These are phyloP conservation scores for Blastocystis sp. DNA, from an alignment of 352 stramenopile genomes.

Conservation along the genomic window DNA sequence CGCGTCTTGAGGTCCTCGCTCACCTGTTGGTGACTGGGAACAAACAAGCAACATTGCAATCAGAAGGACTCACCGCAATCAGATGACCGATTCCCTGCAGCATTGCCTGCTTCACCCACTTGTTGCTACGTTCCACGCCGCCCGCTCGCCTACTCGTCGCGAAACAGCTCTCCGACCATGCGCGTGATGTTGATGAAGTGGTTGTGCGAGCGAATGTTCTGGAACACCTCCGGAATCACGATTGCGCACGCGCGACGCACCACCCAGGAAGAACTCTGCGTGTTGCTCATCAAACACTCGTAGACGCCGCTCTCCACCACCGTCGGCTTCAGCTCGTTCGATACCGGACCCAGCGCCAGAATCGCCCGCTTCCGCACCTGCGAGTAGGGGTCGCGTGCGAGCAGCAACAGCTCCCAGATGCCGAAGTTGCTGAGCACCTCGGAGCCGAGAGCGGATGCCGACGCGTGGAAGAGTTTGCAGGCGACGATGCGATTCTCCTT, in stretches of 20 bases:
- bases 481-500: constrained; percentile 7
- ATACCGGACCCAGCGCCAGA: constrained; percentile 27
- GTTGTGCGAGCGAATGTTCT: constrained; percentile 26
- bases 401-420: constrained; percentile 20
- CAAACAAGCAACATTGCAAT: background rate
- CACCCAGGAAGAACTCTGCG: constrained; percentile 14
- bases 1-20: constrained; percentile 46
- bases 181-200: constrained; percentile 29
- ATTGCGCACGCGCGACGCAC: constrained; percentile 33
- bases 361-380: constrained; percentile 45
- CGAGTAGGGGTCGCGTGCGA: background rate
- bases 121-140: background rate
- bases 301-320: constrained; percentile 21
- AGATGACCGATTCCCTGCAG: constrained; percentile 37
- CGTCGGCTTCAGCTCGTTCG: background rate
- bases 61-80: background rate
- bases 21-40: background rate
- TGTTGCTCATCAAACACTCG: background rate
- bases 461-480: constrained; percentile 17
- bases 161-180: constrained; percentile 31
- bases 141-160: background rate
- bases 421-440: constrained; percentile 28
- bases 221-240: constrained; percentile 46
- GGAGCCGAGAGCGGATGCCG: background rate
- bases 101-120: constrained; percentile 44